phyloP scores from a whole-genome alignment of 805 yeast species.

The Tetrapisispora pingtungensis region DNA sequence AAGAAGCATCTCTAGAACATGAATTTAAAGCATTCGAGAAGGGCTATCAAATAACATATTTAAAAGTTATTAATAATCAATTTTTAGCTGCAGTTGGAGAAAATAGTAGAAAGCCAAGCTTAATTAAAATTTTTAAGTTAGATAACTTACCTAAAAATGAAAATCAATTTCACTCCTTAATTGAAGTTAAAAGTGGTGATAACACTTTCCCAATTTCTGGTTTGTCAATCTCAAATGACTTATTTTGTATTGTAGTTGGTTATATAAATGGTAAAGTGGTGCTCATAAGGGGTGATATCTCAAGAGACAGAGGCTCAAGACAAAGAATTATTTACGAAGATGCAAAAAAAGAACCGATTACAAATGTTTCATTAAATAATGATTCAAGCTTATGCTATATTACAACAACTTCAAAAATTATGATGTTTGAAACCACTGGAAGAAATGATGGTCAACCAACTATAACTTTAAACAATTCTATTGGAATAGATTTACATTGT shows the following conservation, averaged over 20 bases:
- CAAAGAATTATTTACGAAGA: constrained; percentile 72
- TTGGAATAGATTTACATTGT: constrained; percentile 37
- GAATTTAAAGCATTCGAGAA: constrained; percentile 56
- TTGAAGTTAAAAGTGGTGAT: constrained; percentile 55
- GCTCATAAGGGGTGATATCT: constrained; percentile 74
- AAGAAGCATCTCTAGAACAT: constrained; percentile 36
- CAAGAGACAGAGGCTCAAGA: constrained; percentile 82
- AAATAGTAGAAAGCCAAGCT: constrained; percentile 56
- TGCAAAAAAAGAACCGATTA: constrained; percentile 57
- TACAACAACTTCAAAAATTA: constrained; percentile 61
- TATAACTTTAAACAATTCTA: constrained; percentile 33
- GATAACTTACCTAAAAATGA: constrained; percentile 34
- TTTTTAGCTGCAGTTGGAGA: constrained; percentile 67
- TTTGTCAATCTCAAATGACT: constrained; percentile 16
- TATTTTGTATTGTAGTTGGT: constrained; percentile 23
- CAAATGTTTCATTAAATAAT: constrained; percentile 52
- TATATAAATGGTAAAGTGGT: constrained; percentile 59
- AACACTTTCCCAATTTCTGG: constrained; percentile 61
- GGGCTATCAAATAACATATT: constrained; percentile 53
- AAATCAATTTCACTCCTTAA: constrained; percentile 47
- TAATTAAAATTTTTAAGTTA: constrained; percentile 66
- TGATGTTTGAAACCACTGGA: constrained; percentile 69
- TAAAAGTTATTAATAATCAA: constrained; percentile 39
- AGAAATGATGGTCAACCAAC: constrained; percentile 61
- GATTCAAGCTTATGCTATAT: constrained; percentile 51